A percentile compares a stretch with the other conserved stretches of the same genome.
Conservation (phyloP, 495 filamentous ascomycete genomes). For the Hyphodiscus hymeniophilus region DNA sequence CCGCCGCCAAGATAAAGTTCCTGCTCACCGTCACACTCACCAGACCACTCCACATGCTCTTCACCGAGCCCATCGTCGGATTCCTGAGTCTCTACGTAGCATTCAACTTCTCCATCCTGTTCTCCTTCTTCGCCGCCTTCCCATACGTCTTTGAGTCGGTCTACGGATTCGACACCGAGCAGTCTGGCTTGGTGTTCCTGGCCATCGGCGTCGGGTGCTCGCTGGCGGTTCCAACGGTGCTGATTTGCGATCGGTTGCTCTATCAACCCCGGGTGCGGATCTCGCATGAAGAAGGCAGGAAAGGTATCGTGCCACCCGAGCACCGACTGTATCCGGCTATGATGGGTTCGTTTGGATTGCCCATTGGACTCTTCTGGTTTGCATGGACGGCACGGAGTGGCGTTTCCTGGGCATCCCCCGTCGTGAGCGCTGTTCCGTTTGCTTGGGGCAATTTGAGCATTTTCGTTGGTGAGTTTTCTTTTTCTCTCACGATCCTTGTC, state of each 20-base stretch:
- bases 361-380: constrained; percentile 36
- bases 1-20: constrained; percentile 31
- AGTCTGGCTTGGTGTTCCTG: constrained; percentile 52
- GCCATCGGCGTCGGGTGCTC: constrained; percentile 48
- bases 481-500: background rate
- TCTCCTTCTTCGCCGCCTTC: constrained; percentile 57
- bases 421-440: constrained; percentile 50
- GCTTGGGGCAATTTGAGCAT: constrained; percentile 58
- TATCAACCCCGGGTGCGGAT: constrained; percentile 28
- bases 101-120: constrained; percentile 57
- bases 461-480: constrained; percentile 30
- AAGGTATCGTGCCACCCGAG: constrained; percentile 41
- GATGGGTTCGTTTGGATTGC: constrained; percentile 49
- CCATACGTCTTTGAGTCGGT: constrained; percentile 42
- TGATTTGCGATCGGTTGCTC: constrained; percentile 34
- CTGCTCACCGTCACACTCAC: constrained; percentile 48
- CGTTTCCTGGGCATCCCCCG: constrained; percentile 36
- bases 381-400: constrained; percentile 35
- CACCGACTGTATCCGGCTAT: constrained; percentile 50
- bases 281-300: constrained; percentile 18
- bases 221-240: constrained; percentile 35
- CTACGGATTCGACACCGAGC: constrained; percentile 40
- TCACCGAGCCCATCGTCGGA: constrained; percentile 57
- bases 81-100: constrained; percentile 52
- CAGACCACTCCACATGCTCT: constrained; percentile 56